Percentiles rank a stretch among this genome's conserved stretches.
Conservation (phyloP, 1,284 basidiomycete genomes). For the Microbotryum intermedium region DNA sequence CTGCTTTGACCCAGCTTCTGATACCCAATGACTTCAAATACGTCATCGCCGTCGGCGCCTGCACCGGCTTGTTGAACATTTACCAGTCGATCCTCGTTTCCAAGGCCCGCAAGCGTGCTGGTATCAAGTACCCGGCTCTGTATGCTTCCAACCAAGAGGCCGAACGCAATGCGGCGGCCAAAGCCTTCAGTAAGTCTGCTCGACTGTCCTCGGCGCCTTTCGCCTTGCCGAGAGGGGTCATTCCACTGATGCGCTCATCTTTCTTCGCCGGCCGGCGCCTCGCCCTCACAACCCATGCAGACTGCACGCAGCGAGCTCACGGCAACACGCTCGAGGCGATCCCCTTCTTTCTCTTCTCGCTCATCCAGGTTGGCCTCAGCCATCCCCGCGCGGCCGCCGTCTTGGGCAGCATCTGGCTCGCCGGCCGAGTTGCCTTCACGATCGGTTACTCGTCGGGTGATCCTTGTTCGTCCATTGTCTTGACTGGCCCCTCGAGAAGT, state of each 20-base stretch:
- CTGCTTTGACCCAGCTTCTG: neutral
- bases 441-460: slow-evolving; percentile 18
- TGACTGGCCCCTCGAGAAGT: no score
- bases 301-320: slow-evolving; percentile 27
- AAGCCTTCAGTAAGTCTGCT: slow-evolving; percentile 7
- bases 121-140: slow-evolving; percentile 15
- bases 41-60: slow-evolving; percentile 11
- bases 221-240: no score
- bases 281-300: neutral
- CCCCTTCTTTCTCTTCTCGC: slow-evolving; percentile 14
- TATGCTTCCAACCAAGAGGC: slow-evolving; percentile 16
- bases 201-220: neutral
- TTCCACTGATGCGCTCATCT: no score
- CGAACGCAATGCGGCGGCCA: slow-evolving; percentile 8
- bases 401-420: slow-evolving; percentile 14
- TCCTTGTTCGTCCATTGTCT: neutral
- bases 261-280: no score
- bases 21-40: slow-evolving; percentile 11
- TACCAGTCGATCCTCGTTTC: slow-evolving; percentile 9
- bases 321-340: slow-evolving; percentile 24
- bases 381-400: slow-evolving; percentile 12
- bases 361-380: slow-evolving; percentile 15
- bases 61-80: slow-evolving; percentile 5
- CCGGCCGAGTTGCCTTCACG: slow-evolving; percentile 16
- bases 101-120: slow-evolving; percentile 13